Base-by-base conservation (phyloP, 1,284 basidiomycete species). In the Mycena citricolor region DNA sequence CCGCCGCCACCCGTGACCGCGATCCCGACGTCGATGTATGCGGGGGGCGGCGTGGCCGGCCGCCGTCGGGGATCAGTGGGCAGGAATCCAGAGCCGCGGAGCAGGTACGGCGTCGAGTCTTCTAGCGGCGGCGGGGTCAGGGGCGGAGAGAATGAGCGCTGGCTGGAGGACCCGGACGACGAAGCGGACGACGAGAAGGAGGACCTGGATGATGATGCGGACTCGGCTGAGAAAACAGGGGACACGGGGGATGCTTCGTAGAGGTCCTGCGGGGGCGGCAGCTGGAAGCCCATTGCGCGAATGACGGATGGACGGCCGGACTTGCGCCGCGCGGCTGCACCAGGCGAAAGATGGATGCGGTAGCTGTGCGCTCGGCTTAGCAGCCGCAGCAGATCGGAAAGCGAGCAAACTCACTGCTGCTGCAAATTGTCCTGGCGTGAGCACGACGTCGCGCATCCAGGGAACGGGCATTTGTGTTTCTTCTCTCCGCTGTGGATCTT, bases 401-500 rank as follows among this genome's bases (percentile, higher is more conserved):
- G 16, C 16, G 32, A 35, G 29, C 14, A 19, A 20, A 75, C 80
- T 69, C 43, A 83, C 80, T 83, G 80, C 49, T 83, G 81, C 51
- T 83, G 81, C 6, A 83, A 66, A 52, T 83, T 83, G 54, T 83
- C 81, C 62, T 83, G 81, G 28, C 80, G 64, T 3, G 79, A 81
- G 51, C 81, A 83, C 17, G 79, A 68, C 0, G 81, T 83, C 50
- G 81, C 76, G 60, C 81, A 83, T 37, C 81, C 81, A 17, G 81
- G 81, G 57, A 82, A 83, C 24, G 81, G 81, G 50, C 80, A 84
- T 40, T 72, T 79, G 65, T 83, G 79, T 61, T 81, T 81, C 42
- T 76, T 69, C 54, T 83, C 79, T 46, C 83, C 81, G 5, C 83
- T 86, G 63, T 86, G 83, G 8, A 84, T 75, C 37, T 80, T 73